Percentiles rank a stretch among this genome's conserved stretches.
Evolutionary conservation across 148 eudicot genomes (phyloP).

Genomic region (Rhododendron molle): DNA sequence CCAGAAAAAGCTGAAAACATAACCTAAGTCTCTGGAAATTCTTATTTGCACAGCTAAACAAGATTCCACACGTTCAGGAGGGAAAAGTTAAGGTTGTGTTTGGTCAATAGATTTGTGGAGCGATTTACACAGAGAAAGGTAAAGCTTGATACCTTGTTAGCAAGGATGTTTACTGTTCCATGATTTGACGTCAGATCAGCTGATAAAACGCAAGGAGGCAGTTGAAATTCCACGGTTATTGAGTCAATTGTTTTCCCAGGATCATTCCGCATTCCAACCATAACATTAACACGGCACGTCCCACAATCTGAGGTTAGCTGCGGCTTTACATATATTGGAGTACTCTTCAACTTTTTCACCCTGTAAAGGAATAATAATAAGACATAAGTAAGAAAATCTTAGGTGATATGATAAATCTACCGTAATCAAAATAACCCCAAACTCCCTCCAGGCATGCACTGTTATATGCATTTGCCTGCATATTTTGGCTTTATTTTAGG

Average conservation of each 20-base stretch:
- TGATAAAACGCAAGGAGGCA: slow-evolving; percentile 68
- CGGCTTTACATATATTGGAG: slow-evolving; percentile 91
- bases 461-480: neutral
- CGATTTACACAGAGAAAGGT: neutral
- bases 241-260: slow-evolving; percentile 90
- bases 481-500: neutral
- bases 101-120: neutral
- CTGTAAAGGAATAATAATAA: slow-evolving; percentile 27
- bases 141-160: slow-evolving; percentile 55
- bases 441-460: neutral
- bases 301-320: slow-evolving; percentile 88
- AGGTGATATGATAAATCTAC: neutral
- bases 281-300: slow-evolving; percentile 69
- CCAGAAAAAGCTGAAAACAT: neutral
- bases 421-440: neutral
- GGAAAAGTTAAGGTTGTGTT: neutral
- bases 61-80: neutral
- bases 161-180: slow-evolving; percentile 81
- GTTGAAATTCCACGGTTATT: slow-evolving; percentile 61
- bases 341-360: slow-evolving; percentile 78
- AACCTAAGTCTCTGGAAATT: neutral
- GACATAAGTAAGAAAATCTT: neutral
- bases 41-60: neutral
- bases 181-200: slow-evolving; percentile 79
- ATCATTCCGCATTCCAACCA: slow-evolving; percentile 79